Evolutionary conservation across 139 green algal genomes (phyloP).

Genomic region (Zygnema cylindricum): DNA sequence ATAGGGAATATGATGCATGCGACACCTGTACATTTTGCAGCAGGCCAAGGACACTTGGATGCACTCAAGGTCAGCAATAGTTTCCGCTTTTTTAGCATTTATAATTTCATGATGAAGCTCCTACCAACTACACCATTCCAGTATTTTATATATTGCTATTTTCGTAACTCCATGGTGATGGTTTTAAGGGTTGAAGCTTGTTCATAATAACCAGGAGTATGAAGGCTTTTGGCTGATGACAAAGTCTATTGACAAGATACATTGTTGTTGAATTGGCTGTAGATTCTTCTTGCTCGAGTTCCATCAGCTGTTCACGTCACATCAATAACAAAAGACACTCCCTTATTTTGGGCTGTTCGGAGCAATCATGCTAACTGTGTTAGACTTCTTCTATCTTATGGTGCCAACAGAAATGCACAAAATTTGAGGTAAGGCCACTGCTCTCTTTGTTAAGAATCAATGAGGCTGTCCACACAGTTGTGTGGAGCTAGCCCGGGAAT

Average conservation of each 20-base stretch:
- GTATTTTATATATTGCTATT: too few relatives aligned
- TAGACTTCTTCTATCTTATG: constrained; percentile 13
- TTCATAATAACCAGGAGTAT: too few relatives aligned
- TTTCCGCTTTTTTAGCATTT: too few relatives aligned
- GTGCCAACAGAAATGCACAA: neutral
- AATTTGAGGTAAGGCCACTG: constrained; percentile 13
- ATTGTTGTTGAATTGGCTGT: neutral
- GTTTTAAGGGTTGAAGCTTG: too few relatives aligned
- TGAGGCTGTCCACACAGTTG: too few relatives aligned
- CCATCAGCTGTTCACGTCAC: constrained; percentile 2
- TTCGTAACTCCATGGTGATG: too few relatives aligned
- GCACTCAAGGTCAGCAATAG: too few relatives aligned
- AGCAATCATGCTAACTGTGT: constrained; percentile 37
- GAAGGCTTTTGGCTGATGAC: too few relatives aligned
- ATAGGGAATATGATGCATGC: constrained; percentile 19
- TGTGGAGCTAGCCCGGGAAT: too few relatives aligned
- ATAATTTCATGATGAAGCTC: too few relatives aligned
- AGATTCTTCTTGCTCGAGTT: constrained; percentile 29
- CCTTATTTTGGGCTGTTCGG: constrained; percentile 29
- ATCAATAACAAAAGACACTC: constrained; percentile 7
- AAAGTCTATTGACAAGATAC: neutral
- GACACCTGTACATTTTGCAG: constrained; percentile 42
- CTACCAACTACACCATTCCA: too few relatives aligned
- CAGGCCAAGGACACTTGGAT: constrained; percentile 26
- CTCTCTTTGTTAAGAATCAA: too few relatives aligned